Conservation (phyloP, 1,139 yeast genomes). For the Candida freyschussii region DNA sequence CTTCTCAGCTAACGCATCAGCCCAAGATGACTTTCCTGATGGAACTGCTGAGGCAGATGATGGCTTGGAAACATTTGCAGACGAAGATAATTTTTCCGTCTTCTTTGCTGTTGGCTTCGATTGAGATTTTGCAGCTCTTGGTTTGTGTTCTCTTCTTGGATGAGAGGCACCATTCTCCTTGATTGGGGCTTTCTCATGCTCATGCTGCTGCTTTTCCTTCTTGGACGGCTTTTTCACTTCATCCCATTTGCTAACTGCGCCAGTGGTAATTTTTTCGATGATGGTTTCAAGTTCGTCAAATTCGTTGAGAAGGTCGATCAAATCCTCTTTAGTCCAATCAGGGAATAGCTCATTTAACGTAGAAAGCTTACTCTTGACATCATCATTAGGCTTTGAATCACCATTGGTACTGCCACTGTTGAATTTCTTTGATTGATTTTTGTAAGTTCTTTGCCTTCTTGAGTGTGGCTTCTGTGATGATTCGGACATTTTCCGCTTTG, state of each 20-base stretch:
- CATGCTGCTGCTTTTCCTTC: conserved; percentile 34
- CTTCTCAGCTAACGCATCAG: conserved; percentile 4
- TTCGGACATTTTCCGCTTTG: conserved; percentile 19
- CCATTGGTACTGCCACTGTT: conserved; percentile 23
- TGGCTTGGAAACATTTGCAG: conserved; percentile 4
- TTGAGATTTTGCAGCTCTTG: conserved; percentile 14
- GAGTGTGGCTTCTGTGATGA: conserved; percentile 15
- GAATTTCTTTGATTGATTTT: conserved; percentile 44
- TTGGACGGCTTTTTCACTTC: conserved; percentile 53
- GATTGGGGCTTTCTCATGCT: conserved; percentile 27
- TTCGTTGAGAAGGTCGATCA: conserved; percentile 70
- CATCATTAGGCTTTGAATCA: conserved; percentile 32
- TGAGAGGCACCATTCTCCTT: conserved; percentile 15
- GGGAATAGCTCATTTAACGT: conserved; percentile 85
- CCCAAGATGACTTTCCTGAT: conserved; percentile 9
- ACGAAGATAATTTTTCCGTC: conserved; percentile 15
- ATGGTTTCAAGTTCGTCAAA: conserved; percentile 74
- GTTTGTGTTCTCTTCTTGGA: conserved; percentile 13
- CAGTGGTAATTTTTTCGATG: conserved; percentile 83
- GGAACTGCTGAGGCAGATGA: conserved; percentile 24
- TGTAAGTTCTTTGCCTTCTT: conserved; percentile 31
- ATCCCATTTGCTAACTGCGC: conserved; percentile 58
- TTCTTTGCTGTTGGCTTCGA: conserved; percentile 21
- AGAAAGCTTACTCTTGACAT: conserved; percentile 43
- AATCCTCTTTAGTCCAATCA: conserved; percentile 89